Evolutionary conservation across 179 eudicot genomes (phyloP), one percentile per base, ranked within the genome.

Genomic region (Silene vulgaris): DNA sequence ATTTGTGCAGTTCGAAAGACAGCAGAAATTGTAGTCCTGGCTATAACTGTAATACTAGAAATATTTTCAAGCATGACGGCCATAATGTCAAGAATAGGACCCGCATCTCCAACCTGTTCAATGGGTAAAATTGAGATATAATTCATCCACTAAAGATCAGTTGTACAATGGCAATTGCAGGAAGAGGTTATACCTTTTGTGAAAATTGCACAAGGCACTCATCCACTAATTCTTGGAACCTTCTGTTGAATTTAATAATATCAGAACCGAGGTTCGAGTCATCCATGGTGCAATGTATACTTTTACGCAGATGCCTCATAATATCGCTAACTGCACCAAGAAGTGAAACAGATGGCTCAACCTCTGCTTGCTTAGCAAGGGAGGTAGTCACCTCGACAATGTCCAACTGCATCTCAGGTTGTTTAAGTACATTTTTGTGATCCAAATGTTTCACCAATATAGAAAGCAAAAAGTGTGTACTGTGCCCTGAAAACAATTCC

Each of bases 61-160:
- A 90, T 83, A 84, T 89, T 96, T 79, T 96, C 99, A 80, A 96
- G 80, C 92, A 87, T 90, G 76, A 84, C 91, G 61, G 99, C 93
- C 98, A 96, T 93, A 50, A 89, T 89, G 79, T 93, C 98, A 78
- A 93, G 91, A 78, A 96, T 84, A 61, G 90, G 94, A 73, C 98
- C 91, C 43, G 96, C 99, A 86, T 96, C 98, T 83, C 99, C 99
- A 75, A 96, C 98, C 99, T 96, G 88, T 76, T 80, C 72, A 75
- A 77, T 19, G 62, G 32, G 0, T 60, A 50, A 9, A 75, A 72
- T 21, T 14, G 35, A 63, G 57, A 26, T 5, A 54, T 64, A 62
- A 70, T 72, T 35, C 28, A 12, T 43, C 54, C 32, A 35, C 71
- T 28, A 14, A 67, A 26, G 57, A 35, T 4, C 68, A 57, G 56